phyloP scores from a whole-genome alignment of 176 grass and related monocot genomes.

The Juncus inflexus region DNA sequence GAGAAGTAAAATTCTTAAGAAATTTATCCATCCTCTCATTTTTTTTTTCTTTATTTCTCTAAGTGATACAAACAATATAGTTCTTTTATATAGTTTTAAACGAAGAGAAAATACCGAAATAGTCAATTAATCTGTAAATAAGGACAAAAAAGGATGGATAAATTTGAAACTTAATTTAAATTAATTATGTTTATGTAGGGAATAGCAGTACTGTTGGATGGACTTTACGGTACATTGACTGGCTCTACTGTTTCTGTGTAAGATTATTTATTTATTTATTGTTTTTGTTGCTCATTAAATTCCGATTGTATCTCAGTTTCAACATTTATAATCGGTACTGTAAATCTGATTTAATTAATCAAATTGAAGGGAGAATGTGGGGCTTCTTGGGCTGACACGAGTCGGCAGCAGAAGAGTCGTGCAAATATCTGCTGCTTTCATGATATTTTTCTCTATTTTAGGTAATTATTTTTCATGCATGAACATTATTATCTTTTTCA shows the following conservation, averaged over 20 bases:
- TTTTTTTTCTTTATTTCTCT: no score
- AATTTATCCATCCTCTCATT: no score
- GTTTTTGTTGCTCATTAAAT: conserved; percentile 17
- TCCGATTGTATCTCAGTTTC: no score
- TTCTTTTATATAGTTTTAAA: no score
- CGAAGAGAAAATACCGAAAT: no score
- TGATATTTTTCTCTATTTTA: conserved; percentile 50
- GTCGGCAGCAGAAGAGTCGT: conserved; percentile 53
- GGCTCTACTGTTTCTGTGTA: conserved; percentile 59
- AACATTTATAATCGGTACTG: background rate
- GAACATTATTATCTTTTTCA: no score
- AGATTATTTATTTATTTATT: conserved; percentile 24
- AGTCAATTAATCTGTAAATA: background rate
- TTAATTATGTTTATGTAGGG: conserved; percentile 28
- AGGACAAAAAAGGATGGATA: background rate
- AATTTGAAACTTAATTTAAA: no score
- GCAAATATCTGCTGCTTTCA: conserved; percentile 52
- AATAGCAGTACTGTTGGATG: conserved; percentile 39
- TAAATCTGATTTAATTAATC: conserved; percentile 10
- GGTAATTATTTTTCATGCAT: conserved; percentile 23
- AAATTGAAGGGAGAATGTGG: conserved; percentile 54
- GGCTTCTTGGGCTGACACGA: conserved; percentile 54
- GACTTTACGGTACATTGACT: conserved; percentile 44
- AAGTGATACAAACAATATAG: no score
- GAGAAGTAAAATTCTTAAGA: no score